Base-by-base conservation (phyloP, 129 eudicot genomes). In the Kitagawia praeruptora region DNA sequence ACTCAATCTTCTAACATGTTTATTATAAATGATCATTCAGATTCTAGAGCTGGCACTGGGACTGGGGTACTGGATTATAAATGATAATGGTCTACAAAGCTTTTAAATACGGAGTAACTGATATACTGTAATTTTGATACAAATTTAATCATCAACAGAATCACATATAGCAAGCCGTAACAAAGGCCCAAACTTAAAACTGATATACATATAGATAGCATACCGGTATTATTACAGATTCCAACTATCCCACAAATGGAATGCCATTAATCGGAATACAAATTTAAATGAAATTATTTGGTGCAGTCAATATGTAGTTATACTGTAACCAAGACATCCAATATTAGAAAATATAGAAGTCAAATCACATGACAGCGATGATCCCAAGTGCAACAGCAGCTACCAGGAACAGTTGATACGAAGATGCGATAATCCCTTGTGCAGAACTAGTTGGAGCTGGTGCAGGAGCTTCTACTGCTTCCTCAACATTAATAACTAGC, bases 401-500 rank as follows among this genome's bases (percentile, higher is more conserved):
- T 37, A 25, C 69, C 19, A 76, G 7, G 9, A 49, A 21, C 39
- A 53, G 47, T 76, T 51, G 67, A 38, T 49, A 76, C 3, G 79
- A 76, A 27, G 79, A 31, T 13, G 77, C 15, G 21, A 76, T 9
- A 53, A 76, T 37, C 46, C 69, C 69, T 6, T 51, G 8, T 16
- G 70, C 69, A 34, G 79, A 34, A 23, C 47, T 53, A 31, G 31
- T 8, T 2, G 79, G 79, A 12, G 69, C 61, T 27, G 79, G 79
- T 19, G 79, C 67, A 4, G 79, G 79, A 19, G 18, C 81, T 16
- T 12, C 37, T 3, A 75, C 79, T 23, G 15, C 34, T 2, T 78
- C 78, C 47, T 38, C 74, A 34, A 83, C 85, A 15, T 86, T 16
- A 54, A 86, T 78, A 54, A 85, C 87, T 18, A 86, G 78, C 76